Evolutionary conservation across 164 flowering plant genomes (phyloP).

Genomic region (Piper betle): DNA sequence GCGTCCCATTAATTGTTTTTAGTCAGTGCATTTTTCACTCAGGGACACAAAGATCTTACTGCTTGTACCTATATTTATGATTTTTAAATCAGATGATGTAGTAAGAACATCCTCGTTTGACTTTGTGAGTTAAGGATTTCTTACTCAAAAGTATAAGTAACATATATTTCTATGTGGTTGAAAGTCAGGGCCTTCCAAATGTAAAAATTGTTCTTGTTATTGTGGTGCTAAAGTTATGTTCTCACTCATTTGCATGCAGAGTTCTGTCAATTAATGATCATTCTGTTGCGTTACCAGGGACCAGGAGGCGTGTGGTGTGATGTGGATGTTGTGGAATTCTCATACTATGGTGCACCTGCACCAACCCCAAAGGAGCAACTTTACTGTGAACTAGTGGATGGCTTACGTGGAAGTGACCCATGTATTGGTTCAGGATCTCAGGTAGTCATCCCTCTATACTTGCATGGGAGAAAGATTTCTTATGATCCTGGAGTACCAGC

Average conservation of each 20-base stretch:
- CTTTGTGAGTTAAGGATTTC: no score
- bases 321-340: slow-evolving; percentile 92
- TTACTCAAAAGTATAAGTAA: no score
- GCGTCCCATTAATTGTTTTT: not conserved
- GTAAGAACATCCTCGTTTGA: no score
- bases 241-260: not conserved
- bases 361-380: slow-evolving; percentile 75
- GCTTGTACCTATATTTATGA: no score
- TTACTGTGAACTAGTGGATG: slow-evolving; percentile 84
- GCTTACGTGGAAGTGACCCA: slow-evolving; percentile 77
- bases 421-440: slow-evolving; percentile 86
- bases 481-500: not conserved
- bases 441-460: slow-evolving; percentile 23
- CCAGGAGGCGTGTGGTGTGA: slow-evolving; percentile 98
- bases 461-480: not conserved
- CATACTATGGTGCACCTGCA: slow-evolving; percentile 87
- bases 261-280: not conserved
- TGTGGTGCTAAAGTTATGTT: no score
- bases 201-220: no score
- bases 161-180: no score
- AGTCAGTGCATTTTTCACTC: no score
- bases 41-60: no score
- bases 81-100: no score
- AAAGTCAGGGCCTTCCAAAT: no score
- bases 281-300: slow-evolving; percentile 35